Base-by-base conservation (phyloP, 225 moss, liverwort and hornwort species). In the Asterella californica region DNA sequence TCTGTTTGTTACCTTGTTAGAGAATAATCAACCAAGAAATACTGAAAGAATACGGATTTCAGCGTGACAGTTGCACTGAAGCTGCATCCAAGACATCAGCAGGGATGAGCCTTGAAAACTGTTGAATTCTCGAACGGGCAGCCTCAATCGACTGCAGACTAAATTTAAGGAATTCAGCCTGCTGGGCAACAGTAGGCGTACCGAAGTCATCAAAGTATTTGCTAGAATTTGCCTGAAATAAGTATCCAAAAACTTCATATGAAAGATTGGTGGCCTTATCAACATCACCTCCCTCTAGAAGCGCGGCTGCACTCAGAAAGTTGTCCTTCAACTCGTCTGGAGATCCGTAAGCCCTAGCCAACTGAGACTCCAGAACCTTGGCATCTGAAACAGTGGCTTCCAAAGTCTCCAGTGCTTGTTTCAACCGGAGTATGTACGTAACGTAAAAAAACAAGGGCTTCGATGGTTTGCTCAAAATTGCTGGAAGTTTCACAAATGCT, bases 361-460 rank as follows among this genome's bases (percentile, higher is more conserved):
- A 46, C 84, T 90, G 85, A 47, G 74, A 83, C 80, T 80, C 84
- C 60, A 92, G 81, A 72, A 69, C 76, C 78, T 90, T 88, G 52
- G 86, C 82, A 82, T 87, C 97, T 83, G 83, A 81, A 78, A 88
- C 88, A 76, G 89, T 84, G 64, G 85, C 86, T 87, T 93, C 94
- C 54, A 95, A 76, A 15, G 80, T 82, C 55, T 89, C 86, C 15
- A 99, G 78, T 77, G 87, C 75, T 25, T 88, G 81, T 79, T 88
- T 89, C 68, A 99, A 86, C 64, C 88, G 90, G 76, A 93, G 81
- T 82, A 99, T 90, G 61, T 90, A 90, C 25, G 87, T 89, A 83
- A 95, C 75, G 74, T 92, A 99, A 68, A 99, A 86, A 77, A 99
- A 99, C 79, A 99, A 86, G 55, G 99, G 99, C 82, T 95, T 99